phyloP scores from a whole-genome alignment of 2,329 filamentous ascomycete species.

The Pyrenophora seminiperda region DNA sequence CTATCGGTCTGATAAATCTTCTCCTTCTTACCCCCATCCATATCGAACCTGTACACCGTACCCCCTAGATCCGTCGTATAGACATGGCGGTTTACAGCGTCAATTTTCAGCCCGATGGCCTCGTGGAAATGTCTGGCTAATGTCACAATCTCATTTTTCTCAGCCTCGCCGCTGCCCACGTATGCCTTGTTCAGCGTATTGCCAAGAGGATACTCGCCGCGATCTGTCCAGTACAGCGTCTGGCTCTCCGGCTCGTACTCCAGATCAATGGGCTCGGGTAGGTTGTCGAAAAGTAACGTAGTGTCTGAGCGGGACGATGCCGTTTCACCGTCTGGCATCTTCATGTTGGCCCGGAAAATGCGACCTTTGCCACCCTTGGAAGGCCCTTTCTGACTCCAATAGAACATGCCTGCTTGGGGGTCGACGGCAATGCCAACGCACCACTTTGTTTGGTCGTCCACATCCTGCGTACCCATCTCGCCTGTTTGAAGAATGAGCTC shows the following conservation, averaged over 20 bases:
- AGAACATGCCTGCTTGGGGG: conserved; percentile 53
- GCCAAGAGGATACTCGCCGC: conserved; percentile 62
- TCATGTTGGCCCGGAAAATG: conserved; percentile 58
- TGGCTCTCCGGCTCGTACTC: conserved; percentile 56
- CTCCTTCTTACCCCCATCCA: conserved; percentile 20
- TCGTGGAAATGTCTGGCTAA: conserved; percentile 30
- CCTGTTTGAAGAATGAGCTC: conserved; percentile 19
- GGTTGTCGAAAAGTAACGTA: conserved; percentile 34
- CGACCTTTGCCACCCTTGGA: conserved; percentile 58
- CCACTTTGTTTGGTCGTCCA: conserved; percentile 52
- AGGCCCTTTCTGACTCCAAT: conserved; percentile 66
- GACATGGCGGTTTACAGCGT: conserved; percentile 6
- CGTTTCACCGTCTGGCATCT: conserved; percentile 44
- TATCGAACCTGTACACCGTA: conserved; percentile 17
- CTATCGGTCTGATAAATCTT: conserved; percentile 21
- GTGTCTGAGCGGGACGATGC: conserved; percentile 23
- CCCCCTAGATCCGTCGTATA: conserved; percentile 31
- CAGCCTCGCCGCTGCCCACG: neutral
- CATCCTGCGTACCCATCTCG: neutral
- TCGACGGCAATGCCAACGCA: conserved; percentile 63
- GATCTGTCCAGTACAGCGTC: conserved; percentile 65
- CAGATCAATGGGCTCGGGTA: conserved; percentile 58
- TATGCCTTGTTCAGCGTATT: conserved; percentile 57
- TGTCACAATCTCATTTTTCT: conserved; percentile 3
- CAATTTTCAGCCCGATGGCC: conserved; percentile 28